Conservation (phyloP, 73 alveolate species). For the Uronychia setigera region DNA sequence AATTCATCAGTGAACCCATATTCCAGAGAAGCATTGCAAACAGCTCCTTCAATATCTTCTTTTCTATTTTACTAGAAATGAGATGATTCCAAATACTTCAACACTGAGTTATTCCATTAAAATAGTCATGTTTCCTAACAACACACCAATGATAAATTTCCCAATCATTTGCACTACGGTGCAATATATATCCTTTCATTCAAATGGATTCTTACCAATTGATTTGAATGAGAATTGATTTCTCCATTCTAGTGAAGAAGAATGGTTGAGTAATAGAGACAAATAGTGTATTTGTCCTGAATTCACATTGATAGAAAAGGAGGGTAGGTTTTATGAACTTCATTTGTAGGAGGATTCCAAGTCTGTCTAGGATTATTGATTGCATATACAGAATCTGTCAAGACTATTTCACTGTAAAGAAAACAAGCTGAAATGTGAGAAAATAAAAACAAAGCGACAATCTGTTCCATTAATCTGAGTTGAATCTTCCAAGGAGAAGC, state of each 20-base stretch:
- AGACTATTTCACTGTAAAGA: no score
- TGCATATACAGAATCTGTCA: no score
- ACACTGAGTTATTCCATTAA: not conserved
- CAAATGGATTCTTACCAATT: not conserved
- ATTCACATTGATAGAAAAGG: no score
- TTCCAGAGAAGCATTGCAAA: not conserved
- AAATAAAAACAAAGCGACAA: no score
- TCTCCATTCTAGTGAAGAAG: not conserved
- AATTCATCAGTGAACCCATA: not conserved
- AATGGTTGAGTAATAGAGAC: not conserved
- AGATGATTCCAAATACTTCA: not conserved
- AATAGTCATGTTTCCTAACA: not conserved
- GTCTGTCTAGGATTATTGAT: no score
- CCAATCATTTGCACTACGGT: not conserved
- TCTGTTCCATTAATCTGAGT: no score
- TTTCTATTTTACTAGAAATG: not conserved
- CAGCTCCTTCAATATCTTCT: not conserved
- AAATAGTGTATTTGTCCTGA: no score
- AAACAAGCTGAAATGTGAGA: no score
- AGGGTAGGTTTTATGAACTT: no score
- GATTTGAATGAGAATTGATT: not conserved
- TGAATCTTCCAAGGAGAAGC: no score
- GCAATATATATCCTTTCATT: not conserved
- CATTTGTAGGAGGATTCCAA: no score
- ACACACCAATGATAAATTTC: not conserved